These are phyloP conservation scores for Cladobotryum protrusum DNA, from an alignment of 2,329 filamentous ascomycete genomes.

Conservation along the genomic window DNA sequence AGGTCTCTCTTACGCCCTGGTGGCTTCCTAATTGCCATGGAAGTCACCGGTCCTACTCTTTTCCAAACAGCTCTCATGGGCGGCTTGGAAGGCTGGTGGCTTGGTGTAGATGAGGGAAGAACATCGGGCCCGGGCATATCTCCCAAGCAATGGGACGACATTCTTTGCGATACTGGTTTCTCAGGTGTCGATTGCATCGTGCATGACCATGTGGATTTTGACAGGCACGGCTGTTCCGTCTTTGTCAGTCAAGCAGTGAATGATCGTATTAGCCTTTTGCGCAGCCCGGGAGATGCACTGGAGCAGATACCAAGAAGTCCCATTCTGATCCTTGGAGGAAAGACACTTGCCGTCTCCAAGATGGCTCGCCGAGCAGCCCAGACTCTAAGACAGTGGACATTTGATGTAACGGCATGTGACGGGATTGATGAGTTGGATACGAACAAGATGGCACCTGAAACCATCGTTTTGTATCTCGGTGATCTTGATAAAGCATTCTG, in stretches of 20 bases:
- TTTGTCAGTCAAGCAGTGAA: neutral
- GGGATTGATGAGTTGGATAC: neutral
- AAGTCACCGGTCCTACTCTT: conserved; percentile 24
- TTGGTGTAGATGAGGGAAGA: conserved; percentile 19
- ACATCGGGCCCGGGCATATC: conserved; percentile 5
- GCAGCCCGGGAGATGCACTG: neutral
- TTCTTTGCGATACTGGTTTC: conserved; percentile 6
- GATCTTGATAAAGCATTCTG: conserved; percentile 1
- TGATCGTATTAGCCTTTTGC: neutral
- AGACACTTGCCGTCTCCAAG: neutral
- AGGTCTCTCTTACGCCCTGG: conserved; percentile 36
- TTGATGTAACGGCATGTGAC: neutral
- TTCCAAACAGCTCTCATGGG: conserved; percentile 18
- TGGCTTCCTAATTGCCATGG: conserved; percentile 39
- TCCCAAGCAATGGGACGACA: neutral
- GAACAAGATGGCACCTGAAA: neutral
- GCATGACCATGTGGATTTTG: conserved; percentile 3
- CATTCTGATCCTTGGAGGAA: neutral
- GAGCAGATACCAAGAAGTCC: neutral
- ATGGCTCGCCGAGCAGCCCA: neutral
- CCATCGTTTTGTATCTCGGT: neutral
- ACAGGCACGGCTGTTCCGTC: conserved; percentile 2
- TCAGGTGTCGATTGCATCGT: conserved; percentile 6
- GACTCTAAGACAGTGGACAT: neutral
- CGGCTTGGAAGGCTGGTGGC: conserved; percentile 24